Conservation (phyloP, 2,329 filamentous ascomycete genomes). For the Drechslerella stenobrocha region DNA sequence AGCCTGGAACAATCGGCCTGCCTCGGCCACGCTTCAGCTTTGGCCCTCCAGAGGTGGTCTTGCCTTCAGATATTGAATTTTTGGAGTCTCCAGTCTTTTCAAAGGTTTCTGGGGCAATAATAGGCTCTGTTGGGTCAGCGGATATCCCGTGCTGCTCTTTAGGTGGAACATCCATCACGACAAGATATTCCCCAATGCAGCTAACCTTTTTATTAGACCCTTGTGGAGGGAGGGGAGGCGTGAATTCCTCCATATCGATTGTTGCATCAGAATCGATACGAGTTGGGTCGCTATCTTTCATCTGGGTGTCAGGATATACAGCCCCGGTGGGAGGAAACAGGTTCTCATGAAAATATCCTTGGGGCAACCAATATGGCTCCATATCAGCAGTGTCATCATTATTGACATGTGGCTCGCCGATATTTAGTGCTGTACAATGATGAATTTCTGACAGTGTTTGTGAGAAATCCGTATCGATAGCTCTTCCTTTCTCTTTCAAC, state of each 20-base stretch:
- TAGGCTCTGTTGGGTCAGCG: not conserved
- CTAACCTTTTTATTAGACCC: not conserved
- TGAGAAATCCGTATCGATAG: not conserved
- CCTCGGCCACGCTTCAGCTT: constrained; percentile 32
- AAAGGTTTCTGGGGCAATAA: not conserved
- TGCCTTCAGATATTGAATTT: too few species aligned
- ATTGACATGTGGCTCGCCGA: not conserved
- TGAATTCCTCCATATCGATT: constrained; percentile 25
- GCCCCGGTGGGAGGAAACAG: not conserved
- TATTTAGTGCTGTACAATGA: not conserved
- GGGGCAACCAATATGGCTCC: not conserved
- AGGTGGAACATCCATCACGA: not conserved
- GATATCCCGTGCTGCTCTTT: constrained; percentile 3
- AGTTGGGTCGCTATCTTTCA: not conserved
- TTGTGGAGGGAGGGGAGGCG: constrained; percentile 5
- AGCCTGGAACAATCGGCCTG: constrained; percentile 42
- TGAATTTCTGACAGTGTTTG: too few species aligned
- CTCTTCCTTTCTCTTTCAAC: not conserved
- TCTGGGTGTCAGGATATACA: not conserved
- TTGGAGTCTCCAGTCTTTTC: not conserved
- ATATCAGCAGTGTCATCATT: not conserved
- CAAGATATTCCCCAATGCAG: constrained; percentile 3
- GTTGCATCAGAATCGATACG: constrained; percentile 28
- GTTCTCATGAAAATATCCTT: not conserved
- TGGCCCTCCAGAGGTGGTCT: not conserved